Percentiles rank a stretch among this genome's conserved stretches.
These are phyloP conservation scores for Ceratocystis variospora DNA, from an alignment of 2,329 filamentous ascomycete genomes.

Conservation along the genomic window DNA sequence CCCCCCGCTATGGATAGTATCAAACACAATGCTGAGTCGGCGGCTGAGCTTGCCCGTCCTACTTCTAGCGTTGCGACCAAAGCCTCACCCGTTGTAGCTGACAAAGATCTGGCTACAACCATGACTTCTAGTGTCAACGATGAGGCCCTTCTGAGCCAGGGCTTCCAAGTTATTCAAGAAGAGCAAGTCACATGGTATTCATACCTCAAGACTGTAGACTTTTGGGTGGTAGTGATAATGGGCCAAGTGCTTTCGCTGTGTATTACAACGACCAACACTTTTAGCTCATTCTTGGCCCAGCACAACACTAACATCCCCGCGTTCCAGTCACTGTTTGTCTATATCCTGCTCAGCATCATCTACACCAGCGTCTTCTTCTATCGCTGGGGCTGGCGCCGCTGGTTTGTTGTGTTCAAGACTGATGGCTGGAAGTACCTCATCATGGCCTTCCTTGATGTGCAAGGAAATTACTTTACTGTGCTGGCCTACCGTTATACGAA, in stretches of 20 bases:
- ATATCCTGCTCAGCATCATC: conserved; percentile 66
- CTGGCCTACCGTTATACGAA: conserved; percentile 88
- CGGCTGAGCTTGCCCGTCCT: background rate
- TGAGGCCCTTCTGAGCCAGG: conserved; percentile 34
- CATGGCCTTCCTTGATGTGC: conserved; percentile 81
- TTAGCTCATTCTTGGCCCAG: conserved; percentile 57
- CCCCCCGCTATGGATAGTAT: conserved; percentile 8
- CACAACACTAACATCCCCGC: conserved; percentile 70
- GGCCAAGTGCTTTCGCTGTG: conserved; percentile 78
- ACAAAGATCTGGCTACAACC: conserved; percentile 9
- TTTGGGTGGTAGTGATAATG: conserved; percentile 69
- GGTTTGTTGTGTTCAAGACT: conserved; percentile 45
- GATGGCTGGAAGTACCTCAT: conserved; percentile 93
- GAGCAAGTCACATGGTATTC: conserved; percentile 47
- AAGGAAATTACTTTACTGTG: conserved; percentile 97
- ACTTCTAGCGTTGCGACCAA: conserved; percentile 20
- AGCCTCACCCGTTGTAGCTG: conserved; percentile 9
- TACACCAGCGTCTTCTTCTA: conserved; percentile 72
- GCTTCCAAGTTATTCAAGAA: conserved; percentile 42
- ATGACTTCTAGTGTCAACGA: conserved; percentile 20
- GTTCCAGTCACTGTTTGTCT: conserved; percentile 94
- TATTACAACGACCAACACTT: conserved; percentile 86
- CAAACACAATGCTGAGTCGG: background rate
- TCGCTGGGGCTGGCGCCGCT: conserved; percentile 62
- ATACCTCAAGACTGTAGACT: conserved; percentile 72